Evolutionary conservation across 345 rosid genomes (phyloP).

Genomic region (Adansonia digitata): DNA sequence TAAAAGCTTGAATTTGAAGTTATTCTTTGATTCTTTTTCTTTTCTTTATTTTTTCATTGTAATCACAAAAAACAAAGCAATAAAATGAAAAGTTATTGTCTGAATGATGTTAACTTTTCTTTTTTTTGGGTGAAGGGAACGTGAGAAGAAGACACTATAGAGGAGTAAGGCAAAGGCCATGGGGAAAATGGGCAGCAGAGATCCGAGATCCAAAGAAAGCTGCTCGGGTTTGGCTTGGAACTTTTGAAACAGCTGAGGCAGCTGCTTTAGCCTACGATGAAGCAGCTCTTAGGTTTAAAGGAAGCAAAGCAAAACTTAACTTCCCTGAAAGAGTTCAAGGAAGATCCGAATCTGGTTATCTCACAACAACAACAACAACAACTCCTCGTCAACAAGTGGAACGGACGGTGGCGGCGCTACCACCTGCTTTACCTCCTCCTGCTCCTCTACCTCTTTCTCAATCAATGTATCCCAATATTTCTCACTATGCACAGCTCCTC

Average conservation of each 20-base stretch:
- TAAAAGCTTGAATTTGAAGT: background rate
- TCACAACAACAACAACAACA: slow-evolving; percentile 4
- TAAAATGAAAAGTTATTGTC: background rate
- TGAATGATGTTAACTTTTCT: background rate
- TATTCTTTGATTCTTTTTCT: background rate
- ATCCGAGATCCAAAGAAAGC: slow-evolving; percentile 52
- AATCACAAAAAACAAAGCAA: background rate
- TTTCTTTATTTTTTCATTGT: background rate
- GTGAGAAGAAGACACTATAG: slow-evolving; percentile 38
- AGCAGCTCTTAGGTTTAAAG: slow-evolving; percentile 81
- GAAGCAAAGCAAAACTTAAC: slow-evolving; percentile 81
- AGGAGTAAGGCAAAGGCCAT: slow-evolving; percentile 55
- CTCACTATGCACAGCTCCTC: slow-evolving; percentile 27
- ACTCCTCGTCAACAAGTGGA: background rate
- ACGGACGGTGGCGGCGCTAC: background rate
- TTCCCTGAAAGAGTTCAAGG: slow-evolving; percentile 71
- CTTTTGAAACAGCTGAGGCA: slow-evolving; percentile 72
- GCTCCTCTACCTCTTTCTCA: slow-evolving; percentile 7
- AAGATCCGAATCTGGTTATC: slow-evolving; percentile 6
- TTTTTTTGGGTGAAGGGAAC: slow-evolving; percentile 17
- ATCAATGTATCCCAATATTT: slow-evolving; percentile 9
- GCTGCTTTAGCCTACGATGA: slow-evolving; percentile 78
- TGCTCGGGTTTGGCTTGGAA: slow-evolving; percentile 62
- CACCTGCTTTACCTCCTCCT: background rate
- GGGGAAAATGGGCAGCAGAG: slow-evolving; percentile 59